Percentiles rank a stretch among this genome's conserved stretches.
Conservation (phyloP, 306 rosid genomes). For the Carpinus fangiana region DNA sequence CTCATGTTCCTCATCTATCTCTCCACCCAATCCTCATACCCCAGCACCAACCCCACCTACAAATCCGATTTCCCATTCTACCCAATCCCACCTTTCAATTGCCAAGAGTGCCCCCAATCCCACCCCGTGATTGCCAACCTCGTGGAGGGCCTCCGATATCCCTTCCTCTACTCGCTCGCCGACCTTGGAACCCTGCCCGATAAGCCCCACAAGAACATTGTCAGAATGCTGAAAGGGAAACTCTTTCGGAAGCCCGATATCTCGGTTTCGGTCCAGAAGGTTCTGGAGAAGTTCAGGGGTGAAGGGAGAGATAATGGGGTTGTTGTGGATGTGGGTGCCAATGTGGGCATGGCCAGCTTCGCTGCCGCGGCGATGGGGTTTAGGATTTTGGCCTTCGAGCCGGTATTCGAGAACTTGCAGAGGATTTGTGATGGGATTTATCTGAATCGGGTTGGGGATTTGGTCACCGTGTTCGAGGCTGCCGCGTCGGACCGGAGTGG, state of each 20-base stretch:
- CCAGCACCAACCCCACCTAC: constrained; percentile 25
- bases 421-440: constrained; percentile 91
- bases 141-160: constrained; percentile 76
- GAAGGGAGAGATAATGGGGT: constrained; percentile 53
- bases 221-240: constrained; percentile 75
- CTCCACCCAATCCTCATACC: constrained; percentile 31
- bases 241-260: constrained; percentile 82
- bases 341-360: constrained; percentile 92
- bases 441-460: constrained; percentile 71
- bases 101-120: constrained; percentile 68
- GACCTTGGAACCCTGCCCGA: constrained; percentile 86
- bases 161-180: constrained; percentile 82
- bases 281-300: constrained; percentile 55
- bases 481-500: constrained; percentile 85
- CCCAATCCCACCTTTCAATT: constrained; percentile 68
- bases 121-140: constrained; percentile 78
- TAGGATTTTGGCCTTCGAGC: constrained; percentile 79
- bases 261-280: constrained; percentile 75
- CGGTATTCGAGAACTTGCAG: constrained; percentile 92
- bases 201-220: constrained; percentile 91
- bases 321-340: constrained; percentile 93
- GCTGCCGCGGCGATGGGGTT: constrained; percentile 95
- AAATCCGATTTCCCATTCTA: constrained; percentile 33
- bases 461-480: constrained; percentile 81
- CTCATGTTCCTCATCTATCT: constrained; percentile 46